Conservation (phyloP, 2,329 filamentous ascomycete genomes). For the Neophaeococcomyces mojaviensis region DNA sequence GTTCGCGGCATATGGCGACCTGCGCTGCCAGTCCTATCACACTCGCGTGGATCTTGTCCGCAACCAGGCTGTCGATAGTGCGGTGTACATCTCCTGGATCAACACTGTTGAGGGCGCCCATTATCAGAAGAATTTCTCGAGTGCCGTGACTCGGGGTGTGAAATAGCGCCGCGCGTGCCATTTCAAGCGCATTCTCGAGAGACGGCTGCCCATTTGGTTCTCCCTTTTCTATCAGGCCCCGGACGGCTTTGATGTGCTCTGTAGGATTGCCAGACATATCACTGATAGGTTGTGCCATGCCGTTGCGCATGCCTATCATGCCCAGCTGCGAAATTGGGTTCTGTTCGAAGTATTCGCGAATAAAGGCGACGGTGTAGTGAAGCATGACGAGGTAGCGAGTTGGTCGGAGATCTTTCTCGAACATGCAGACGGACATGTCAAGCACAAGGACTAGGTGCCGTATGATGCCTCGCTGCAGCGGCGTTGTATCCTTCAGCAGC, state of each 20-base stretch:
- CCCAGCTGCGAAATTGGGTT: conserved; percentile 96
- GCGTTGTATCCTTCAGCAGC: conserved; percentile 85
- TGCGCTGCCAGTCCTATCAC: conserved; percentile 88
- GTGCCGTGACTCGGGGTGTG: conserved; percentile 91
- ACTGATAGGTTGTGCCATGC: conserved; percentile 74
- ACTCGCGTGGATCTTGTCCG: conserved; percentile 76
- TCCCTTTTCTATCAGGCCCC: conserved; percentile 52
- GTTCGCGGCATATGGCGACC: conserved; percentile 82
- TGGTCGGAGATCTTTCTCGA: conserved; percentile 87
- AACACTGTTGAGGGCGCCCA: conserved; percentile 79
- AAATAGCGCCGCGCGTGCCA: conserved; percentile 85
- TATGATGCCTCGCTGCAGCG: conserved; percentile 92
- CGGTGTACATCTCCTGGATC: conserved; percentile 94
- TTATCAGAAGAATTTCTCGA: conserved; percentile 82
- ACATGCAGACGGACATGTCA: conserved; percentile 89
- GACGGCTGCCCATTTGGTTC: conserved; percentile 60
- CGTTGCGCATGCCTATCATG: conserved; percentile 87
- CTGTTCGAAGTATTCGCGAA: conserved; percentile 93
- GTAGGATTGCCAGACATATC: conserved; percentile 87
- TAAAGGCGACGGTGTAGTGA: conserved; percentile 77
- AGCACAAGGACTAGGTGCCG: conserved; percentile 87
- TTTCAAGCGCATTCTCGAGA: conserved; percentile 90
- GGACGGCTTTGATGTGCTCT: conserved; percentile 73
- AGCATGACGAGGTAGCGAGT: conserved; percentile 77
- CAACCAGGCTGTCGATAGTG: conserved; percentile 70